Conservation (phyloP, 2,329 filamentous ascomycete genomes). For the Diaporthe sp. region DNA sequence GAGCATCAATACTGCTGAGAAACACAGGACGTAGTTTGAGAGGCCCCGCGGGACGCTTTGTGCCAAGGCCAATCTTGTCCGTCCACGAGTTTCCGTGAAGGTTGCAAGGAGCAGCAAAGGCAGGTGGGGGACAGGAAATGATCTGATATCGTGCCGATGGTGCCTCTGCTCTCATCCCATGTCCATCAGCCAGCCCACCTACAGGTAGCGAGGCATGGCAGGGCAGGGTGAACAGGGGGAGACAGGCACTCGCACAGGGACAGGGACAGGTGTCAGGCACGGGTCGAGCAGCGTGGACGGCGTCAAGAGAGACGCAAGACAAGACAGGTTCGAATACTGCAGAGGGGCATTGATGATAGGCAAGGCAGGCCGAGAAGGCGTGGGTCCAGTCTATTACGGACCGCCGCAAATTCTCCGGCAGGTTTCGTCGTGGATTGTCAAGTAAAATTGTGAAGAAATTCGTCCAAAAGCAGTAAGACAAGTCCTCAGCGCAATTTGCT, state of each 20-base stretch:
- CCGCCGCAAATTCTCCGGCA: conserved; percentile 43
- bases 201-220: conserved; percentile 35
- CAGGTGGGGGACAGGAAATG: conserved; percentile 28
- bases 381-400: conserved; percentile 44
- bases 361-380: conserved; percentile 39
- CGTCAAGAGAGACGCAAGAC: conserved; percentile 37
- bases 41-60: neutral
- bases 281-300: conserved; percentile 33
- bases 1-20: neutral
- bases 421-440: conserved; percentile 42
- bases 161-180: conserved; percentile 26
- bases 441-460: conserved; percentile 37
- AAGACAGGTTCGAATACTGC: conserved; percentile 36
- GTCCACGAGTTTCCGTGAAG: neutral
- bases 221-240: conserved; percentile 21
- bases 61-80: neutral
- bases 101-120: conserved; percentile 16
- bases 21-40: neutral
- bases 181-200: conserved; percentile 25
- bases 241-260: conserved; percentile 30
- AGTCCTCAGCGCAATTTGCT: conserved; percentile 43
- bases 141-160: conserved; percentile 33
- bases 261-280: conserved; percentile 39
- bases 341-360: conserved; percentile 38
- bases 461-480: conserved; percentile 42